Evolutionary conservation across 306 rosid genomes (phyloP), one percentile per base, ranked within the genome.

Genomic region (Trifolium fragiferum): DNA sequence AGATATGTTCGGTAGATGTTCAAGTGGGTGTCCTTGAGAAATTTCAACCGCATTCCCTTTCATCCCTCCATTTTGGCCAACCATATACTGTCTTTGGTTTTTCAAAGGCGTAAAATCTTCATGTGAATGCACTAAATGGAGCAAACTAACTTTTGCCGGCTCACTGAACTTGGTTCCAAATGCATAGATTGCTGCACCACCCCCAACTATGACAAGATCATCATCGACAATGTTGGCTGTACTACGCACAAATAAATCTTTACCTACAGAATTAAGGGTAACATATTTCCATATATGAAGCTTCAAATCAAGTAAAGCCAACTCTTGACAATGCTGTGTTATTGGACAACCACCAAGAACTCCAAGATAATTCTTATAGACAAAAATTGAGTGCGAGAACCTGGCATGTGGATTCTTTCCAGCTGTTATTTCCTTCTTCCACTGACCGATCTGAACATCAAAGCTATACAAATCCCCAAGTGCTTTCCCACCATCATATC

Each of bases 151-250:
- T 82, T 84, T 94, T 74, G 87, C 76, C 43, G 96, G 97, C 88
- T 84, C 92, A 58, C 97, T 94, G 82, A 94, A 94, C 83, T 85
- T 94, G 59, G 98, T 88, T 80, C 96, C 97, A 87, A 94, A 94
- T 57, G 98, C 98, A 83, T 90, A 94, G 84, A 97, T 91, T 58
- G 98, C 38, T 59, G 96, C 96, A 19, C 98, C 98, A 25, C 98
- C 98, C 57, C 97, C 98, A 72, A 92, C 74, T 77, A 92, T 57
- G 33, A 92, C 80, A 76, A 94, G 95, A 74, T 91, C 84, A 70
- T 90, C 87, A n/a, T 92, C 88, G 32, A 91, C 32, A 18, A 94
- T 82, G 73, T 72, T 87, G 40, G 88, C 87, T 19, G 97, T 84
- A 86, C 96, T 87, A 44, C 97, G 95, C 58, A 94, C 93, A 90